These are phyloP conservation scores for Lupinus albus DNA, from an alignment of 306 rosid genomes.

Conservation along the genomic window DNA sequence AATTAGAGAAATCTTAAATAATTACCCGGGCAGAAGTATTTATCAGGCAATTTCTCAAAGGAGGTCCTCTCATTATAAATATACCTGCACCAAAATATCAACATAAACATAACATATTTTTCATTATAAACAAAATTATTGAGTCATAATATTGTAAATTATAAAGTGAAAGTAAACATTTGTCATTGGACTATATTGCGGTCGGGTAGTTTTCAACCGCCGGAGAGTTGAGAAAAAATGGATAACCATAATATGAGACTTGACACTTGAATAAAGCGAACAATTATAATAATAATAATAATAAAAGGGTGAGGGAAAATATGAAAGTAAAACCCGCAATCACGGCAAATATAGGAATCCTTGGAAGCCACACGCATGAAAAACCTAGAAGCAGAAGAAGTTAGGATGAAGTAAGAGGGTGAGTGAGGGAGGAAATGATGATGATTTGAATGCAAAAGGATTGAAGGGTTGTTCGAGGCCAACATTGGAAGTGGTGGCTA, in stretches of 20 bases:
- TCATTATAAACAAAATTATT: too few relatives aligned
- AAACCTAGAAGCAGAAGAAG: constrained; percentile 55
- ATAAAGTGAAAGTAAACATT: too few relatives aligned
- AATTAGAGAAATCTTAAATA: not conserved
- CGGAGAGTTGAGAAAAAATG: too few relatives aligned
- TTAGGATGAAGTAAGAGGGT: constrained; percentile 45
- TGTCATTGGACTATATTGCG: too few relatives aligned
- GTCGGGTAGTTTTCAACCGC: too few relatives aligned
- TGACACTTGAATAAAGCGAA: too few relatives aligned
- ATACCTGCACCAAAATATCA: constrained; percentile 60
- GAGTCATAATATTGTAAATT: too few relatives aligned
- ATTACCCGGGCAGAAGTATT: constrained; percentile 82
- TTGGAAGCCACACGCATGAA: constrained; percentile 92
- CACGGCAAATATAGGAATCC: constrained; percentile 86
- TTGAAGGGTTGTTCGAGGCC: constrained; percentile 41
- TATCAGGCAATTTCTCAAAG: constrained; percentile 76
- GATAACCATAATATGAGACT: too few relatives aligned
- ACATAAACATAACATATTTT: too few relatives aligned
- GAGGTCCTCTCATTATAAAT: constrained; percentile 85
- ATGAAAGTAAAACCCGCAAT: constrained; percentile 76
- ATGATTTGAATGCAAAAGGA: constrained; percentile 52
- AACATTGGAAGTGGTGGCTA: constrained; percentile 42
- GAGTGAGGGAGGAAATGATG: constrained; percentile 56
- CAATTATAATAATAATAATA: too few relatives aligned
- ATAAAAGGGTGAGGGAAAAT: not conserved